Evolutionary conservation across 306 rosid species (phyloP).

Genomic region (Medicago truncatula): MtrunA17r5.0-ANR NC_053047.1:33254501-33255000

Average conservation of each 20-base stretch:
- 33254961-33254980: constrained; percentile 94
- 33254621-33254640: constrained; percentile 38
- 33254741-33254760: constrained; percentile 92
- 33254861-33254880: constrained; percentile 97
- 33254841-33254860: constrained; percentile 93
- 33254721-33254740: constrained; percentile 89
- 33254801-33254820: constrained; percentile 87
- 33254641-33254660: constrained; percentile 25
- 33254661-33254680: constrained; percentile 38
- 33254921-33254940: constrained; percentile 98
- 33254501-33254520: constrained; percentile 93
- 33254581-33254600: constrained; percentile 96
- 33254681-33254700: constrained; percentile 38
- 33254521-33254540: constrained; percentile 92
- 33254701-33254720: constrained; percentile 87
- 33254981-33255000: constrained; percentile 93
- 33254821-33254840: constrained; percentile 97
- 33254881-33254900: constrained; percentile 95
- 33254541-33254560: constrained; percentile 95
- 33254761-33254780: constrained; percentile 91
- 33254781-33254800: constrained; percentile 94
- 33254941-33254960: constrained; percentile 95
- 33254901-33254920: constrained; percentile 97
- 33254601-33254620: constrained; percentile 92
- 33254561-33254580: constrained; percentile 95